These are phyloP conservation scores for Metschnikowia similis DNA, from an alignment of 805 yeast genomes.

Conservation along the genomic window DNA sequence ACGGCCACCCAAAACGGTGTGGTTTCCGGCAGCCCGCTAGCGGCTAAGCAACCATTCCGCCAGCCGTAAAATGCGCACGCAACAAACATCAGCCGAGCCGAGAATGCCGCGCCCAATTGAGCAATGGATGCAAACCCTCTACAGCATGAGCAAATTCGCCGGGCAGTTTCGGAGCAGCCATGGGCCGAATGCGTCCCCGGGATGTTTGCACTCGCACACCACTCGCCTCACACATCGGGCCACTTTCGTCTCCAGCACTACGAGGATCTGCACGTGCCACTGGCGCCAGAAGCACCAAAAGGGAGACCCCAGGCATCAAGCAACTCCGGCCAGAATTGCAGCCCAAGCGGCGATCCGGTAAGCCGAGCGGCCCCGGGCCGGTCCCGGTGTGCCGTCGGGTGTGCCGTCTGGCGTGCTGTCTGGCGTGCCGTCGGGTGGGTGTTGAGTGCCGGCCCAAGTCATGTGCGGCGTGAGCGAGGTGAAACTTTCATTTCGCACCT, in stretches of 20 bases:
- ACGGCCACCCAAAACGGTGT: neutral
- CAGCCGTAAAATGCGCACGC: neutral
- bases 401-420: too few relatives aligned
- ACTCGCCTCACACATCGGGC: neutral
- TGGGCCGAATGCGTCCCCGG: too few relatives aligned
- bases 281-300: too few relatives aligned
- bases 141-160: neutral
- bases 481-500: neutral
- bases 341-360: too few relatives aligned
- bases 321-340: too few relatives aligned
- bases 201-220: neutral
- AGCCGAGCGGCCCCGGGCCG: too few relatives aligned
- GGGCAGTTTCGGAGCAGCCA: neutral
- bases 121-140: neutral
- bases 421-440: too few relatives aligned
- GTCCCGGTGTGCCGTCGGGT: too few relatives aligned
- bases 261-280: too few relatives aligned
- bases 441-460: too few relatives aligned
- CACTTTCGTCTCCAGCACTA: neutral
- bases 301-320: too few relatives aligned
- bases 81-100: slow-evolving; percentile 1
- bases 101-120: neutral
- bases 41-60: neutral
- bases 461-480: neutral
- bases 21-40: neutral